These are phyloP conservation scores for Singerocomus inundabilis DNA, from an alignment of 1,284 basidiomycete genomes.

Conservation along the genomic window DNA sequence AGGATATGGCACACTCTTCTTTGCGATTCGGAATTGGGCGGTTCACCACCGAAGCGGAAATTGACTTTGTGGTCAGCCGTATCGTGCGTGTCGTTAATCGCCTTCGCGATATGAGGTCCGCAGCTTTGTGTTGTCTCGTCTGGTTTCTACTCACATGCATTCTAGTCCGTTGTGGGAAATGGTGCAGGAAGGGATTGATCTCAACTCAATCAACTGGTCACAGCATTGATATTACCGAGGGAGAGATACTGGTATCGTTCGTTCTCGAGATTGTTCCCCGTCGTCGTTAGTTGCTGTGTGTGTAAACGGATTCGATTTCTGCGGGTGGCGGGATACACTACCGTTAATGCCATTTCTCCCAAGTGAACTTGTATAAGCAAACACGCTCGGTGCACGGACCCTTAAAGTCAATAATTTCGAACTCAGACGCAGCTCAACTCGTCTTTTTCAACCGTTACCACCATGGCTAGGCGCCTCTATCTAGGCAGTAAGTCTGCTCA, in stretches of 20 bases:
- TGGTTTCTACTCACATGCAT: slow-evolving; percentile 12
- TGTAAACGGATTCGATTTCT: slow-evolving; percentile 7
- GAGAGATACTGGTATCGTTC: neutral
- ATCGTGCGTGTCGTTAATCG: slow-evolving; percentile 83
- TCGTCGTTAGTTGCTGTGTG: slow-evolving; percentile 2
- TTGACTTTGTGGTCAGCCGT: slow-evolving; percentile 92
- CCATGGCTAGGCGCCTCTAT: slow-evolving; percentile 80
- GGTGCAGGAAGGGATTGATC: slow-evolving; percentile 97
- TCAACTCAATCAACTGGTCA: slow-evolving; percentile 92
- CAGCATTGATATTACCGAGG: slow-evolving; percentile 45
- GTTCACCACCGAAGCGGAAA: slow-evolving; percentile 97
- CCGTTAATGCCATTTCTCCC: too few species aligned
- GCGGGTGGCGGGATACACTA: neutral
- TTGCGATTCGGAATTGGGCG: slow-evolving; percentile 97
- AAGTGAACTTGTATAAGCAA: too few species aligned
- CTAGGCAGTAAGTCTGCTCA: slow-evolving; percentile 64
- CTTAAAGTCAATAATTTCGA: slow-evolving; percentile 37
- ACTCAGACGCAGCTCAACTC: slow-evolving; percentile 33
- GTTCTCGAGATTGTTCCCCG: slow-evolving; percentile 4
- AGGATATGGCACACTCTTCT: slow-evolving; percentile 99
- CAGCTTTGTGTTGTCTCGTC: neutral
- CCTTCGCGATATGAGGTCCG: slow-evolving; percentile 67
- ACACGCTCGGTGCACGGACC: slow-evolving; percentile 35
- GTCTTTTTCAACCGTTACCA: slow-evolving; percentile 44
- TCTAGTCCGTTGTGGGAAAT: slow-evolving; percentile 93